Evolutionary conservation across 1,284 basidiomycete genomes (phyloP).

Genomic region (Moesziomyces antarcticus): DNA sequence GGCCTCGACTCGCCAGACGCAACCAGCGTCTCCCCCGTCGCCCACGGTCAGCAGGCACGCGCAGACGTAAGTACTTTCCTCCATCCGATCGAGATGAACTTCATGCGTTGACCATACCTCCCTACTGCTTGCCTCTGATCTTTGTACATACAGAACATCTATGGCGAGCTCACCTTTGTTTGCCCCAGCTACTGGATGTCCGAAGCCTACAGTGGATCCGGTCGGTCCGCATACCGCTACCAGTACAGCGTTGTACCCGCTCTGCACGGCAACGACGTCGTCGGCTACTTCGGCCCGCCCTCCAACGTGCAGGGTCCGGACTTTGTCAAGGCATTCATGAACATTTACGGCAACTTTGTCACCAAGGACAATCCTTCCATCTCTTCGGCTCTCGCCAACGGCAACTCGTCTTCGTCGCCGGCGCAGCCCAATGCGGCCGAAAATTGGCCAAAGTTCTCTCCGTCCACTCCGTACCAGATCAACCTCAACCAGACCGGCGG

Average conservation of each 20-base stretch:
- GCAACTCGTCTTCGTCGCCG: constrained; percentile 1
- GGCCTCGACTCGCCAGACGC: constrained; percentile 22
- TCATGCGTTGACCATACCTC: neutral
- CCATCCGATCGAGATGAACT: neutral
- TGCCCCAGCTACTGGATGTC: constrained; percentile 46
- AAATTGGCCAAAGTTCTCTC: constrained; percentile 30
- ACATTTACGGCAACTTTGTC: constrained; percentile 39
- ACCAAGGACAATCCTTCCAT: constrained; percentile 29
- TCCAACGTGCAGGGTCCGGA: constrained; percentile 10
- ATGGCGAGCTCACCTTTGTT: constrained; percentile 38
- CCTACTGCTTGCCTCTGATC: neutral
- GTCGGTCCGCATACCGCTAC: constrained; percentile 25
- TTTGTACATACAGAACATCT: constrained; percentile 18
- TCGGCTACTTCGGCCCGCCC: constrained; percentile 29
- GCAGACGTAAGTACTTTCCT: constrained; percentile 16
- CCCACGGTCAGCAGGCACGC: constrained; percentile 24
- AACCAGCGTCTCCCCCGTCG: constrained; percentile 24
- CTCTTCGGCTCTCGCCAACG: constrained; percentile 13
- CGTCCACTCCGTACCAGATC: constrained; percentile 22
- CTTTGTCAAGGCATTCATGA: constrained; percentile 37
- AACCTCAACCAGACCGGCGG: constrained; percentile 41
- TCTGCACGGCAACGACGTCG: constrained; percentile 31
- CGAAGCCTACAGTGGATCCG: constrained; percentile 33
- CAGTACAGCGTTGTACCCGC: constrained; percentile 39
- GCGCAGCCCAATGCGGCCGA: constrained; percentile 11